These are phyloP conservation scores for Backusella circina DNA, from an alignment of 192 early-diverging fungal genomes.

Conservation along the genomic window DNA sequence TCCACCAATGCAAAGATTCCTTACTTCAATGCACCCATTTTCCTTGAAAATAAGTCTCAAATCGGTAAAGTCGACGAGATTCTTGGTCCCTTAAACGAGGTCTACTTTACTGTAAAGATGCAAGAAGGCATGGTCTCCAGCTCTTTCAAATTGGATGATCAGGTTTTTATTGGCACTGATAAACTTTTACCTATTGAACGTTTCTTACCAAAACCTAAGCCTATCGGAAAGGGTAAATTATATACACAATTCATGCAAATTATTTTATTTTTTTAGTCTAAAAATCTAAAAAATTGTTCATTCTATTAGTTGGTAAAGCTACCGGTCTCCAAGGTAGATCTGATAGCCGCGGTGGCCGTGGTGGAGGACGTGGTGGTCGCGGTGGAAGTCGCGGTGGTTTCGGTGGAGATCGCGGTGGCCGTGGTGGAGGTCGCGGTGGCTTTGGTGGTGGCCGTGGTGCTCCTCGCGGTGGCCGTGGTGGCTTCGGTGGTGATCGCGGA, in stretches of 20 bases:
- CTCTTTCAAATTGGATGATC: constrained; percentile 88
- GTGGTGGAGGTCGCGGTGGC: constrained; percentile 48
- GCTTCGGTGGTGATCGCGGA: constrained; percentile 19
- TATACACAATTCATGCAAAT: neutral
- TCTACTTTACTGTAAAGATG: constrained; percentile 97
- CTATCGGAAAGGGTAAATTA: constrained; percentile 52
- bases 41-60: constrained; percentile 95
- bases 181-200: constrained; percentile 93
- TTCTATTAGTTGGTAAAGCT: constrained; percentile 37
- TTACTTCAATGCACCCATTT: constrained; percentile 99
- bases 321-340: constrained; percentile 56
- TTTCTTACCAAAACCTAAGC: constrained; percentile 94
- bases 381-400: constrained; percentile 50
- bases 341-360: constrained; percentile 53
- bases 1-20: constrained; percentile 90
- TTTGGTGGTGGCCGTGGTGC: constrained; percentile 25
- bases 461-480: constrained; percentile 4
- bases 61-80: constrained; percentile 99
- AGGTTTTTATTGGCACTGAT: constrained; percentile 91
- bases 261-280: constrained; percentile 2
- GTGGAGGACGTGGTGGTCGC: constrained; percentile 45
- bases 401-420: constrained; percentile 44
- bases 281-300: no score
- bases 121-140: constrained; percentile 88
- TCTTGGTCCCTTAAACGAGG: constrained; percentile 95